These are phyloP conservation scores for Venturiaceae sp. DNA, from an alignment of 2,329 filamentous ascomycete species.

Conservation along the genomic window DNA sequence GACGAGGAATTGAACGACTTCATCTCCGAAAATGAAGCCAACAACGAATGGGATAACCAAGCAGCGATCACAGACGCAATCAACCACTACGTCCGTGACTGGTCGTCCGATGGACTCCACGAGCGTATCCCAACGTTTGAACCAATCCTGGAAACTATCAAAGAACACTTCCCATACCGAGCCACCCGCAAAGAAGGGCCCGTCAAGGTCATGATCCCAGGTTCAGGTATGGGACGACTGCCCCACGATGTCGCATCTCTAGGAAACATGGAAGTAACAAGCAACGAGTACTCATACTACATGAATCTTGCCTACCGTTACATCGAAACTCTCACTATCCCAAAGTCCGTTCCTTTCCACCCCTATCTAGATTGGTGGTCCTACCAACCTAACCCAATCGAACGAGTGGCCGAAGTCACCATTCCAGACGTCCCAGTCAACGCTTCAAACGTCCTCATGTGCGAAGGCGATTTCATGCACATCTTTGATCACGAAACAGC, in stretches of 20 bases:
- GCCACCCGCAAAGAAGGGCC: conserved; percentile 1
- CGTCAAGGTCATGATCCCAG: conserved; percentile 3
- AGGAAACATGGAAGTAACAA: conserved; percentile 3
- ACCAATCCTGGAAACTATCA: conserved; percentile 4
- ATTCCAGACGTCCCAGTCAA: conserved; percentile 3
- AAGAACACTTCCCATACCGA: conserved; percentile 2
- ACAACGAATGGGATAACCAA: conserved; percentile 4
- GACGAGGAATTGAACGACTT: conserved; percentile 1
- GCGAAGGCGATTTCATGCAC: conserved; percentile 8
- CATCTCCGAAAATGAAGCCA: background rate
- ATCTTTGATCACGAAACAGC: conserved; percentile 1
- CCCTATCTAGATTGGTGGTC: conserved; percentile 9
- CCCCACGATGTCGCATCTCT: conserved; percentile 6
- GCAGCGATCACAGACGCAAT: conserved; percentile 3
- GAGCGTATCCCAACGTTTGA: conserved; percentile 5
- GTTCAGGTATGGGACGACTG: conserved; percentile 4
- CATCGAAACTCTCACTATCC: background rate
- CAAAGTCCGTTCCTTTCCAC: background rate
- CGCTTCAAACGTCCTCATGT: background rate
- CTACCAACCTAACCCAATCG: background rate
- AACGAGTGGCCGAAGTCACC: background rate
- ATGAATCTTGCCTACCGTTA: conserved; percentile 8
- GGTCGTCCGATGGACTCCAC: conserved; percentile 6
- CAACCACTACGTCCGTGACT: conserved; percentile 8
- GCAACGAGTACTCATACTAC: conserved; percentile 6